These are phyloP conservation scores for Grosmannia serpens DNA, from an alignment of 2,329 filamentous ascomycete genomes.

Conservation along the genomic window DNA sequence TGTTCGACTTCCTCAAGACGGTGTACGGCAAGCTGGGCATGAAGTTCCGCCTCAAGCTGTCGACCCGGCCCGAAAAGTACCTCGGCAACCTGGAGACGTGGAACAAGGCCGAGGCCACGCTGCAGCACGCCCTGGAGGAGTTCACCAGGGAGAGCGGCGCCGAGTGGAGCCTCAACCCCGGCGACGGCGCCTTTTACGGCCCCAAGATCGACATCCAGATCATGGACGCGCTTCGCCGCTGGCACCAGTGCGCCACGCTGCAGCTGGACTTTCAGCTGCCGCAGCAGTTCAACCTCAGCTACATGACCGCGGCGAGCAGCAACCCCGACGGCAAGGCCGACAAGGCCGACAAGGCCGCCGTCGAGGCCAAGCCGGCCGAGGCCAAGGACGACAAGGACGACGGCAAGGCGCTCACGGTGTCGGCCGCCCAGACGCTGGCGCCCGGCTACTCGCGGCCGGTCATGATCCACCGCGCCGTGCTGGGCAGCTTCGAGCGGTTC, in stretches of 20 bases:
- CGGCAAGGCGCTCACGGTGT: constrained; percentile 26
- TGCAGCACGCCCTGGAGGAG: constrained; percentile 66
- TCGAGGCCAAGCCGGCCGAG: constrained; percentile 6
- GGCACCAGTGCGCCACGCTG: constrained; percentile 77
- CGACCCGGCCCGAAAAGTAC: constrained; percentile 79
- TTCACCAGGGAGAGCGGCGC: constrained; percentile 49
- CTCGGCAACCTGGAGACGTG: constrained; percentile 80
- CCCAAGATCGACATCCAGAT: constrained; percentile 98
- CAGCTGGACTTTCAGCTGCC: constrained; percentile 73
- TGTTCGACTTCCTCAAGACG: constrained; percentile 77
- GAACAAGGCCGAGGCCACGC: constrained; percentile 74
- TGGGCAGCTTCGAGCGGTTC: constrained; percentile 50
- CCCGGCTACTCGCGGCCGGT: constrained; percentile 68
- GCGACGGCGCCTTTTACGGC: constrained; percentile 95
- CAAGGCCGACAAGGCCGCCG: constrained; percentile 7
- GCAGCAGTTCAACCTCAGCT: constrained; percentile 14
- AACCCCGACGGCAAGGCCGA: constrained; percentile 1
- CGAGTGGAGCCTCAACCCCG: constrained; percentile 83
- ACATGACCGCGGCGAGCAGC: constrained; percentile 17
- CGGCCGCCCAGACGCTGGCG: constrained; percentile 38
- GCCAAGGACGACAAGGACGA: constrained; percentile 17
- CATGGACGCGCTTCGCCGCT: constrained; percentile 71
- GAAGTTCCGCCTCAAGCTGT: constrained; percentile 88
- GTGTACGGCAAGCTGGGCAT: constrained; percentile 74
- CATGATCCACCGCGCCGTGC: constrained; percentile 82